These are phyloP conservation scores for Dentipellis sp. DNA, from an alignment of 768 basidiomycete species.

Conservation along the genomic window DNA sequence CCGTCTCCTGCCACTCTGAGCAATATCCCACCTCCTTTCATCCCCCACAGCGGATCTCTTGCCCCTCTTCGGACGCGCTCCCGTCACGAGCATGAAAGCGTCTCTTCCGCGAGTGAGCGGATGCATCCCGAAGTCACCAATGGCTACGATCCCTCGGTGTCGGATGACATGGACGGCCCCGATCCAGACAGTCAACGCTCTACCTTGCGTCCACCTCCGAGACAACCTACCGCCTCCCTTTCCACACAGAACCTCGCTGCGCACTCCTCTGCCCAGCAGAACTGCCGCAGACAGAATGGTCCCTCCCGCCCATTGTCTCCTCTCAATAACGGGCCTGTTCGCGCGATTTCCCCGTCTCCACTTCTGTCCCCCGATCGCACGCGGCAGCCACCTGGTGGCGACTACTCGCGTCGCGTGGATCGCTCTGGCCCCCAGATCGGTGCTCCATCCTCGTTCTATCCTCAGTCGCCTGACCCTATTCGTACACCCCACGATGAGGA, in stretches of 20 bases:
- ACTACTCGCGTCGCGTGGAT: conserved; percentile 3
- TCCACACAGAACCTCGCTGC: conserved; percentile 21
- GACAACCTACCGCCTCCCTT: conserved; percentile 27
- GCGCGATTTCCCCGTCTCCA: conserved; percentile 8
- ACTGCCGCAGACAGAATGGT: conserved; percentile 7
- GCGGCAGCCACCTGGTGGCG: conserved; percentile 8
- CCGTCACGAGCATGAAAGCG: conserved; percentile 56
- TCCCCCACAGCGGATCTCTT: conserved; percentile 22
- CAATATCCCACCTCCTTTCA: conserved; percentile 39
- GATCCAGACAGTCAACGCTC: conserved; percentile 38
- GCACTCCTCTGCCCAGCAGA: not conserved
- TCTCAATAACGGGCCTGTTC: not conserved
- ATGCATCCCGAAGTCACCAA: conserved; percentile 38
- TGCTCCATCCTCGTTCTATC: conserved; percentile 9
- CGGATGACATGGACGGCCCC: conserved; percentile 50
- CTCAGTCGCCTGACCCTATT: conserved; percentile 16
- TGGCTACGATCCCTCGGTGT: conserved; percentile 60
- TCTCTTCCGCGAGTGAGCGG: conserved; percentile 63
- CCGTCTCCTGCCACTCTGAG: conserved; percentile 29
- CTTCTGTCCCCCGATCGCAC: conserved; percentile 12
- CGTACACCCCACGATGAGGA: conserved; percentile 11
- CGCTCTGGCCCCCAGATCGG: not conserved
- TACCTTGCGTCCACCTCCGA: conserved; percentile 33
- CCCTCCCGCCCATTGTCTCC: not conserved
- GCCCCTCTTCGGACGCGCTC: conserved; percentile 46